A percentile compares a stretch with the other conserved stretches of the same genome.
Conservation (phyloP, 129 eudicot genomes). For the Helianthus annuus region HanXRQr2.0-SUNRISE NC_035449.2:31450077-31450576, state of each 20-base stretch:
- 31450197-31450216: too few relatives aligned
- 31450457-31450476: not conserved
- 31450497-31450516: not conserved
- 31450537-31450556: conserved; percentile 18
- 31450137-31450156: too few relatives aligned
- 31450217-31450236: too few relatives aligned
- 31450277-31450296: not conserved
- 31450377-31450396: not conserved
- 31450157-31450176: too few relatives aligned
- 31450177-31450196: too few relatives aligned
- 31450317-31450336: not conserved
- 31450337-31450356: not conserved
- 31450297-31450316: conserved; percentile 3
- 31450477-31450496: not conserved
- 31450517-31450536: conserved; percentile 2
- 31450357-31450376: not conserved
- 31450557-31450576: conserved; percentile 31
- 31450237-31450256: not conserved
- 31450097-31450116: too few relatives aligned
- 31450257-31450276: not conserved
- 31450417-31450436: not conserved
- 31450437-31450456: not conserved
- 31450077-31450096: too few relatives aligned
- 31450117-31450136: too few relatives aligned
- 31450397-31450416: not conserved